These are phyloP conservation scores for Stygiomarasmius scandens DNA, from an alignment of 1,284 basidiomycete genomes.

Conservation along the genomic window DNA sequence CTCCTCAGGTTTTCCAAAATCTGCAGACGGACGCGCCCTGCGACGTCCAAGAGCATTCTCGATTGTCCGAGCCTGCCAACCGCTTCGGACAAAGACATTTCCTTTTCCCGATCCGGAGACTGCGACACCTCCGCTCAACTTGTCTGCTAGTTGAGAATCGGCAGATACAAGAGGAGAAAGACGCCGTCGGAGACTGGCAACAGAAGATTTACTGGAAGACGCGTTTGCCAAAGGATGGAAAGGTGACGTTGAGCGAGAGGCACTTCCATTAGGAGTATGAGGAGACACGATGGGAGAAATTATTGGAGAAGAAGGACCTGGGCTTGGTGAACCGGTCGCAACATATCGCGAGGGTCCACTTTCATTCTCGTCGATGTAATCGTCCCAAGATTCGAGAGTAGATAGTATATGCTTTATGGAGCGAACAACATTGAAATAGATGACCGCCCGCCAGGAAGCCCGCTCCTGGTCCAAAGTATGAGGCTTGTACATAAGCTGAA, in stretches of 20 bases:
- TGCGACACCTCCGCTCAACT: constrained; percentile 70
- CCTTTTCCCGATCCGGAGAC: constrained; percentile 74
- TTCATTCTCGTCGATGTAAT: constrained; percentile 47
- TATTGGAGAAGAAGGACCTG: constrained; percentile 2
- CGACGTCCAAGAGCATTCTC: constrained; percentile 49
- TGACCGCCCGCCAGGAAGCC: constrained; percentile 78
- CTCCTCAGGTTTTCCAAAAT: constrained; percentile 35
- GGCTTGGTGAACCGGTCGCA: constrained; percentile 4
- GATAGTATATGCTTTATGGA: constrained; percentile 76
- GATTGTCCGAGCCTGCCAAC: constrained; percentile 73
- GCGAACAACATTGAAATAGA: constrained; percentile 80
- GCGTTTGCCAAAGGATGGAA: constrained; percentile 6
- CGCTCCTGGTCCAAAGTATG: constrained; percentile 75
- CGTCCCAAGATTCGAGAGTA: constrained; percentile 69
- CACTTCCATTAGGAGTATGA: constrained; percentile 3
- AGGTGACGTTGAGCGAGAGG: constrained; percentile 11
- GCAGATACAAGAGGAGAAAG: constrained; percentile 62
- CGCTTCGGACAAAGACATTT: constrained; percentile 73
- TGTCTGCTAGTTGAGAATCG: constrained; percentile 66
- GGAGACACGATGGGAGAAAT: background rate
- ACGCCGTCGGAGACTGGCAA: constrained; percentile 57
- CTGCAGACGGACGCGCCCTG: constrained; percentile 29
- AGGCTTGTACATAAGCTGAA: constrained; percentile 84
- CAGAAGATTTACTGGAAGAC: constrained; percentile 22
- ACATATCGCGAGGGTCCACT: constrained; percentile 22